Percentiles rank a stretch among this genome's conserved stretches.
Evolutionary conservation across 306 rosid genomes (phyloP).

Genomic region (Prosopis cineraria): DNA sequence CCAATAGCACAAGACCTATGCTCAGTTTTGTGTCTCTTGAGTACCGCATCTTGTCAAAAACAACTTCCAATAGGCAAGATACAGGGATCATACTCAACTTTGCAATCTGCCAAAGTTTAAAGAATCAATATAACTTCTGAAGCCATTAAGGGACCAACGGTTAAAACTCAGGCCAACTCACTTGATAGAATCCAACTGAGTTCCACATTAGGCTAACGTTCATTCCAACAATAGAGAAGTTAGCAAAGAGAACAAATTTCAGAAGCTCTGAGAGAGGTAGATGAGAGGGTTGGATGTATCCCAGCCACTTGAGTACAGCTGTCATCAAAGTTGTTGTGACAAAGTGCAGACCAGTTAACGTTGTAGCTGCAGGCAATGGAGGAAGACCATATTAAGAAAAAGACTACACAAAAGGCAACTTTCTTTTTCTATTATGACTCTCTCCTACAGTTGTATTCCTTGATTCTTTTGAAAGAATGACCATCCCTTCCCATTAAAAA

Average conservation of each 20-base stretch:
- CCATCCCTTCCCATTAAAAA: too few species aligned
- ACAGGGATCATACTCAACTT: constrained; percentile 94
- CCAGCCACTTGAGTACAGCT: constrained; percentile 61
- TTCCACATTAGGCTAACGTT: constrained; percentile 96
- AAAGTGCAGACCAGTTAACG: constrained; percentile 86
- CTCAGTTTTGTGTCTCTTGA: constrained; percentile 88
- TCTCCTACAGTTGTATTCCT: too few species aligned
- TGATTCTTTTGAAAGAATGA: too few species aligned
- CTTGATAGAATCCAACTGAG: constrained; percentile 97
- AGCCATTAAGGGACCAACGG: constrained; percentile 23
- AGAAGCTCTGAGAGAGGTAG: constrained; percentile 79
- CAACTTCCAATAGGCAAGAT: constrained; percentile 82
- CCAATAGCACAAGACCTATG: constrained; percentile 72
- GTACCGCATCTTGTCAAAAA: constrained; percentile 75
- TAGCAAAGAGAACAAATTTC: constrained; percentile 82
- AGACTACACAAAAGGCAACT: too few species aligned
- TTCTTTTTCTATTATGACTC: too few species aligned
- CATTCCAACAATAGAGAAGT: constrained; percentile 93
- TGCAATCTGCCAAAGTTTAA: constrained; percentile 62
- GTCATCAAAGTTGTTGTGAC: constrained; percentile 80
- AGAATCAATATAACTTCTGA: constrained; percentile 34
- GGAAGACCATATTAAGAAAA: constrained; percentile 29
- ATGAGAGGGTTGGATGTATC: constrained; percentile 77
- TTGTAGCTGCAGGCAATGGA: constrained; percentile 73
- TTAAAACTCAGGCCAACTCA: constrained; percentile 38